Conservation (phyloP, 345 rosid genomes). For the Erucastrum elatum region DNA sequence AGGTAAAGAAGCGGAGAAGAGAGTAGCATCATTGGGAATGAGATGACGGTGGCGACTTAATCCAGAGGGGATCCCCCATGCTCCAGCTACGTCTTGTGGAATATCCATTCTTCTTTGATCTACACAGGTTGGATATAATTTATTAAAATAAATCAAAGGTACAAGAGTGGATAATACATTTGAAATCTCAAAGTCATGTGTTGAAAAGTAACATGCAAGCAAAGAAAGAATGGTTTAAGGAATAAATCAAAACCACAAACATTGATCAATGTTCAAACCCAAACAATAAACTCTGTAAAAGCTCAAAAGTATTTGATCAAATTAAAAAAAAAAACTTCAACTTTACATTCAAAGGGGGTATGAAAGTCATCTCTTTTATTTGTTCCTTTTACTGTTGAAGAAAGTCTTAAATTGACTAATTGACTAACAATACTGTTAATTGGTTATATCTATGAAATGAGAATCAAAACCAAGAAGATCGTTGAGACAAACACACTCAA, state of each 20-base stretch:
- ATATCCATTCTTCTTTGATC: slow-evolving; percentile 41
- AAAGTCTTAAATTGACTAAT: slow-evolving; percentile 17
- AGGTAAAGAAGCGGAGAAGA: slow-evolving; percentile 86
- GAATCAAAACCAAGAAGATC: slow-evolving; percentile 1
- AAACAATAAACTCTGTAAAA: slow-evolving; percentile 1
- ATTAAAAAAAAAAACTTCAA: neutral
- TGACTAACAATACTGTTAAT: slow-evolving; percentile 24
- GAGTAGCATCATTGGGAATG: slow-evolving; percentile 56
- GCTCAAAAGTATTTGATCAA: neutral
- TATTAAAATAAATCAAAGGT: neutral
- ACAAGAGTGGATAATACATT: slow-evolving; percentile 11
- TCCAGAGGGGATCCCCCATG: slow-evolving; percentile 51
- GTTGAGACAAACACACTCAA: slow-evolving; percentile 4
- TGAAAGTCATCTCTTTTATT: neutral
- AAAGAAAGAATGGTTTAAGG: slow-evolving; percentile 14
- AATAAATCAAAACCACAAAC: neutral
- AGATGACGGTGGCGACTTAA: slow-evolving; percentile 44
- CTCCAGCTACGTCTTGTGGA: slow-evolving; percentile 40
- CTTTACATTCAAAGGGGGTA: slow-evolving; percentile 3
- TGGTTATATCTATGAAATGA: neutral
- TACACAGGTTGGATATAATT: slow-evolving; percentile 1
- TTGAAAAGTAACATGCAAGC: slow-evolving; percentile 35
- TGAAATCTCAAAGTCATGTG: slow-evolving; percentile 30
- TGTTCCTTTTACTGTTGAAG: neutral
- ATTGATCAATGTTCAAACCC: slow-evolving; percentile 9